A percentile compares a stretch with the other conserved stretches of the same genome.
Evolutionary conservation across 1,284 basidiomycete species (phyloP).

Genomic region (Takashimella tepidaria): DNA sequence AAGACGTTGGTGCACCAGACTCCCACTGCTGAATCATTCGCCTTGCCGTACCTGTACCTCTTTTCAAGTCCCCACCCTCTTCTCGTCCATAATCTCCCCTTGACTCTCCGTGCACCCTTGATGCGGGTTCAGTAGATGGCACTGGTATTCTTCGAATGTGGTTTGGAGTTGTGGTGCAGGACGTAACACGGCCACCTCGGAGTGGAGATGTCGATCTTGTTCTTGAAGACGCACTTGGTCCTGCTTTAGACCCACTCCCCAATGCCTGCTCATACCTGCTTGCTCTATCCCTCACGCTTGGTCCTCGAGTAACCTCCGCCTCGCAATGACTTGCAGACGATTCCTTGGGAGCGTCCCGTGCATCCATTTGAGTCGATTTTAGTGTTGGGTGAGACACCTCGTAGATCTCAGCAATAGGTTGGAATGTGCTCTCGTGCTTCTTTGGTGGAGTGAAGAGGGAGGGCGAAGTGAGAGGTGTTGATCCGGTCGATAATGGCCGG

Average conservation of each 20-base stretch:
- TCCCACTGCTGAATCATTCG: conserved; percentile 43
- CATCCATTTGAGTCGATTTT: not conserved
- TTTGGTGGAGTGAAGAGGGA: not conserved
- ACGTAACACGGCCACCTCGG: not conserved
- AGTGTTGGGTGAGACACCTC: not conserved
- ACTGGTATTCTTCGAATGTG: conserved; percentile 17
- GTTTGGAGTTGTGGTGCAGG: conserved; percentile 9
- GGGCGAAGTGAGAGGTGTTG: conserved; percentile 2
- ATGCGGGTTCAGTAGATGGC: conserved; percentile 21
- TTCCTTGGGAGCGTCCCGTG: not conserved
- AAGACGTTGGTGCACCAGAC: conserved; percentile 2
- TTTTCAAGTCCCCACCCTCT: conserved; percentile 3
- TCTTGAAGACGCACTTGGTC: not conserved
- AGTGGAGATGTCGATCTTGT: conserved; percentile 24
- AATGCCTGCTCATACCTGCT: conserved; percentile 21
- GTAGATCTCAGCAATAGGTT: not conserved
- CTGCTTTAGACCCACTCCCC: not conserved
- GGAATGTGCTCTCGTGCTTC: not conserved
- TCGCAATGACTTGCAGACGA: not conserved
- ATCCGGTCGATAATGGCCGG: conserved; percentile 1
- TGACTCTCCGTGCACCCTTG: conserved; percentile 3
- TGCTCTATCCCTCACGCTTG: conserved; percentile 23
- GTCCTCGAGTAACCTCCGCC: conserved; percentile 18
- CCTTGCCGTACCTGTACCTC: conserved; percentile 27
- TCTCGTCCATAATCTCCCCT: not conserved